These are phyloP conservation scores for Monosporascus sp. DNA, from an alignment of 2,329 filamentous ascomycete species.

Conservation along the genomic window DNA sequence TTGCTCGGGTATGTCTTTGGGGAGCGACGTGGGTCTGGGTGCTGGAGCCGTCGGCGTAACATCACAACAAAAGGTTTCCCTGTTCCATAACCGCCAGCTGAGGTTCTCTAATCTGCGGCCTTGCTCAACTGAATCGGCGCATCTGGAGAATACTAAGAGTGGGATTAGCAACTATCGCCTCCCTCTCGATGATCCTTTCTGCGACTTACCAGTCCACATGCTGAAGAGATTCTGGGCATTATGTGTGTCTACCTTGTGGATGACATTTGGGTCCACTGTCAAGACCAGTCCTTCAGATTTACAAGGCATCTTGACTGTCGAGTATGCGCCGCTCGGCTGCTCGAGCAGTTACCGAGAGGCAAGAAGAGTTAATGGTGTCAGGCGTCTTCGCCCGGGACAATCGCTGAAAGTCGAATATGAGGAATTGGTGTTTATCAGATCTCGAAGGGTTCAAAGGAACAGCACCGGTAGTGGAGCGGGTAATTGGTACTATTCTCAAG, in stretches of 20 bases:
- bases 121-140: conserved; percentile 89
- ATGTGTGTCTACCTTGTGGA: conserved; percentile 90
- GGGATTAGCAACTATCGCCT: conserved; percentile 25
- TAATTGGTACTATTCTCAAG: background rate
- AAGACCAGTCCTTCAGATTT: conserved; percentile 79
- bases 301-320: conserved; percentile 65
- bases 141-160: conserved; percentile 78
- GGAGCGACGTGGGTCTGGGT: conserved; percentile 35
- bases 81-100: conserved; percentile 92
- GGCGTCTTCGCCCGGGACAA: conserved; percentile 16
- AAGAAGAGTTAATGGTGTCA: conserved; percentile 10
- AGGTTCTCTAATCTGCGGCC: conserved; percentile 90
- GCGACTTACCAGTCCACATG: conserved; percentile 85
- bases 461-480: background rate
- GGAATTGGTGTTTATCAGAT: background rate
- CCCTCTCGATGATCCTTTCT: background rate
- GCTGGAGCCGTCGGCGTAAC: conserved; percentile 48
- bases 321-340: conserved; percentile 18
- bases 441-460: background rate
- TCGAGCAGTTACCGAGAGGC: conserved; percentile 11
- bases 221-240: conserved; percentile 91
- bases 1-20: conserved; percentile 44
- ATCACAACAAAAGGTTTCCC: conserved; percentile 86
- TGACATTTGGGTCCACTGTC: conserved; percentile 84
- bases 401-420: conserved; percentile 13